Percentiles rank a stretch among this genome's conserved stretches.
Evolutionary conservation across 176 grass and related monocot genomes (phyloP).

Genomic region (Echinochloa phyllopogon): DNA sequence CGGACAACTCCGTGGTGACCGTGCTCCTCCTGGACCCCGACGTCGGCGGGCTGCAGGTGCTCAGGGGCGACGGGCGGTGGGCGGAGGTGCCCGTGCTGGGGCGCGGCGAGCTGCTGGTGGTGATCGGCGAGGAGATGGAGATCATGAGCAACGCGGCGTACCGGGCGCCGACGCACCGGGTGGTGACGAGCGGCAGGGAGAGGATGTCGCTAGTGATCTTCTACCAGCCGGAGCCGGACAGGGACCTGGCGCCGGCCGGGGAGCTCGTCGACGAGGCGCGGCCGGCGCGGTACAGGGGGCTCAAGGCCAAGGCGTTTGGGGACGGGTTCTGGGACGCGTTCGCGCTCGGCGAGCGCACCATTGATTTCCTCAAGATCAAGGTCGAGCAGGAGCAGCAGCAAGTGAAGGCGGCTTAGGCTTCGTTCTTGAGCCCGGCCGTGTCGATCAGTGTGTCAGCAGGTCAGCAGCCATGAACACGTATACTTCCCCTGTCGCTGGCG

Average conservation of each 20-base stretch:
- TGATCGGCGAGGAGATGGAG: slow-evolving; percentile 64
- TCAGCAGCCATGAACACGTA: background rate
- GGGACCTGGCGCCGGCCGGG: slow-evolving; percentile 30
- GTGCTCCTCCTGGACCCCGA: slow-evolving; percentile 56
- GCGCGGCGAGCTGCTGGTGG: slow-evolving; percentile 45
- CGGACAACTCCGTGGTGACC: slow-evolving; percentile 67
- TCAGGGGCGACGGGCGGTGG: slow-evolving; percentile 34
- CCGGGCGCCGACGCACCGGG: slow-evolving; percentile 51
- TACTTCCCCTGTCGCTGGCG: background rate
- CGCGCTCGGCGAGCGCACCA: slow-evolving; percentile 39
- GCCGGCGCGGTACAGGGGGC: slow-evolving; percentile 42
- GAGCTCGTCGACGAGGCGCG: slow-evolving; percentile 36
- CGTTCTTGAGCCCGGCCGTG: background rate
- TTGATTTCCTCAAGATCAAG: slow-evolving; percentile 47
- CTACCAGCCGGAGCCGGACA: slow-evolving; percentile 52
- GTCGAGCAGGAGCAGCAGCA: background rate
- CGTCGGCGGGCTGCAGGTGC: slow-evolving; percentile 60
- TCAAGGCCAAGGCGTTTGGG: slow-evolving; percentile 40
- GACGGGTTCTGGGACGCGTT: slow-evolving; percentile 50
- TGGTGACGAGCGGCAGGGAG: slow-evolving; percentile 30
- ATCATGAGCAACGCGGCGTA: slow-evolving; percentile 54
- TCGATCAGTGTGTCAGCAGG: background rate
- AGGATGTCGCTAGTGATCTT: slow-evolving; percentile 51
- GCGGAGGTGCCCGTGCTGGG: slow-evolving; percentile 41
- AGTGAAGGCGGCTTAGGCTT: background rate